Base-by-base conservation (phyloP, 2,329 filamentous ascomycete genomes). In the Eutypa lata region DNA sequence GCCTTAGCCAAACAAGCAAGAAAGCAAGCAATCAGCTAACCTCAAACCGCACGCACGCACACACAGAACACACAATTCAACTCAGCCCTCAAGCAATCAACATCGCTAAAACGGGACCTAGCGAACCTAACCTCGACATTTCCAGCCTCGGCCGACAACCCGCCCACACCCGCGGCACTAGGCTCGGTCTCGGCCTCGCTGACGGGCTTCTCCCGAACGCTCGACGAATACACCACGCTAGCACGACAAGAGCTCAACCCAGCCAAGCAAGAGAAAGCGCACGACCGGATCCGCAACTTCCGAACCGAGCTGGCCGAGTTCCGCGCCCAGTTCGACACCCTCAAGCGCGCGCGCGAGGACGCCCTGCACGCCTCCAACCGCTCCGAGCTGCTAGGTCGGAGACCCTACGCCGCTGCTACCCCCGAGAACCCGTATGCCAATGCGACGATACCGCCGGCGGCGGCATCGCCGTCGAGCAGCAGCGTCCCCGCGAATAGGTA, bases 381-480 rank as follows among this genome's bases (percentile, higher is more conserved):
- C 47, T 82, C 82, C 57, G 94, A 97, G 71, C 80, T 99, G 24
- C 81, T 97, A 1, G 93, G 92, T 24, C 81, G 94, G 49, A 80
- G 94, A 46, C 90, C 91, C 1, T 93, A 94, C 65, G 83, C 86
- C n/a, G 89, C 89, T 1, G 68, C 73, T 5, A 88, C 85, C 2
- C 93, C 94, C 1, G 94, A 97, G 71, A 97, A 97, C 65, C 94
- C 94, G 0, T 97, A 97, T 69, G 84, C 90, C 16, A 84, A 89
- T 59, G 67, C 74, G 3, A 69, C 42, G 16, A 42, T 3, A 69
- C 42, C 19, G 22, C 22, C 22, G n/a, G 73, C 4, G 70, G 68
- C 40, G 58, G 57, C 24, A 52, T 57, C 16, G 52, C 55, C 13
- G 37, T 37, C 50, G 22, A 68, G 68, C 49, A 67, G 58, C 43